phyloP scores from a whole-genome alignment of 164 flowering plant species.

The Dillenia turbinata region DNA sequence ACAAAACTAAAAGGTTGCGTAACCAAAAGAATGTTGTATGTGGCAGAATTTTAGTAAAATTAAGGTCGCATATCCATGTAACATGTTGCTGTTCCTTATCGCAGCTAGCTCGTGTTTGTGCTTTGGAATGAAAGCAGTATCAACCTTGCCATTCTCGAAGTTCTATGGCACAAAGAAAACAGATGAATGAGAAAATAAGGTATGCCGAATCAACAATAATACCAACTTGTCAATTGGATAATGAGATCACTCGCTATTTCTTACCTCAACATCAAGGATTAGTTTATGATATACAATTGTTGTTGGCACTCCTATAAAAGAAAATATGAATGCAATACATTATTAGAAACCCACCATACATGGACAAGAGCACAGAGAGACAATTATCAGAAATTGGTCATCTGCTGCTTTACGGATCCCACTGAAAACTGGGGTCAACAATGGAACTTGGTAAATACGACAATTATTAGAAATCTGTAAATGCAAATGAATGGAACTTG shows the following conservation, averaged over 20 bases:
- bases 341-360: too few relatives aligned
- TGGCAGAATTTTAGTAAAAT: not conserved
- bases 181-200: not conserved
- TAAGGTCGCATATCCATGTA: not conserved
- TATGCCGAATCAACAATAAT: not conserved
- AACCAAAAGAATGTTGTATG: too few relatives aligned
- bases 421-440: too few relatives aligned
- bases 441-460: too few relatives aligned
- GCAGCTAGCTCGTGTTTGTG: conserved; percentile 77
- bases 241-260: conserved; percentile 1
- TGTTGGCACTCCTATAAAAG: conserved; percentile 78
- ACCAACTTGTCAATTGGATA: not conserved
- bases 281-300: conserved; percentile 97
- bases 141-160: conserved; percentile 87
- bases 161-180: conserved; percentile 46
- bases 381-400: too few relatives aligned
- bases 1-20: not conserved
- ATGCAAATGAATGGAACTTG: too few relatives aligned
- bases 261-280: conserved; percentile 90
- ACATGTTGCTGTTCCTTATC: conserved; percentile 33
- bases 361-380: too few relatives aligned
- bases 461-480: too few relatives aligned
- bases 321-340: not conserved
- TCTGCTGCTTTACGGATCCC: too few relatives aligned
- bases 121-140: conserved; percentile 95